phyloP scores from a whole-genome alignment of 73 alveolate genomes.

The Paramecium tetraurelia region DNA sequence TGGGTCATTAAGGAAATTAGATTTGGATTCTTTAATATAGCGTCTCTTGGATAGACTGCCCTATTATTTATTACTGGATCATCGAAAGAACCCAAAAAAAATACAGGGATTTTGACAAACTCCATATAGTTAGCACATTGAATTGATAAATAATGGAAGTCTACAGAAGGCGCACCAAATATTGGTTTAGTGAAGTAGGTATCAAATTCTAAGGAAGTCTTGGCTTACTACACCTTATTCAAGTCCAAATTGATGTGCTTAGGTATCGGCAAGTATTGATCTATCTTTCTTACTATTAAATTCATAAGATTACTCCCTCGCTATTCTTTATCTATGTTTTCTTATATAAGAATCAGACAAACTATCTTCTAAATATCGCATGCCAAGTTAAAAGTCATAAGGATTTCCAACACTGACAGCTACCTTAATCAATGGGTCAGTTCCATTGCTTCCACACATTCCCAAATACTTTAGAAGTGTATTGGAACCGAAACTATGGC shows the following conservation, averaged over 20 bases:
- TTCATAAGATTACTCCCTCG: background rate
- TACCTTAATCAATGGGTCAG: slow-evolving; percentile 14
- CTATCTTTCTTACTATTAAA: background rate
- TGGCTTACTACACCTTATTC: background rate
- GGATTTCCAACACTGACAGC: slow-evolving; percentile 58
- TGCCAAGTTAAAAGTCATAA: slow-evolving; percentile 44
- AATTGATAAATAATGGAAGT: background rate
- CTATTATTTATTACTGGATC: slow-evolving; percentile 41
- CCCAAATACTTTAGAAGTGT: slow-evolving; percentile 52
- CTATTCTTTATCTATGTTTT: slow-evolving; percentile 10
- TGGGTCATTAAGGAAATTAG: background rate
- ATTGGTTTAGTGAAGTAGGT: background rate
- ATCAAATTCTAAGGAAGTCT: background rate
- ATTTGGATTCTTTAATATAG: background rate
- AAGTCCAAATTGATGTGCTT: background rate
- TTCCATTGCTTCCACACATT: slow-evolving; percentile 28
- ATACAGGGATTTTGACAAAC: background rate
- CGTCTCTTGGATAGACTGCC: background rate
- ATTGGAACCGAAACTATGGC: slow-evolving; percentile 59
- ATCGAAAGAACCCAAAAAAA: background rate
- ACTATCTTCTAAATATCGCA: background rate
- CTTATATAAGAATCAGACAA: slow-evolving; percentile 28
- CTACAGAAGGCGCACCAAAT: slow-evolving; percentile 17
- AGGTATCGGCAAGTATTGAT: background rate
- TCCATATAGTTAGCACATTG: background rate